Base-by-base conservation (phyloP, 805 yeast genomes). In the Metschnikowia koreensis region DNA sequence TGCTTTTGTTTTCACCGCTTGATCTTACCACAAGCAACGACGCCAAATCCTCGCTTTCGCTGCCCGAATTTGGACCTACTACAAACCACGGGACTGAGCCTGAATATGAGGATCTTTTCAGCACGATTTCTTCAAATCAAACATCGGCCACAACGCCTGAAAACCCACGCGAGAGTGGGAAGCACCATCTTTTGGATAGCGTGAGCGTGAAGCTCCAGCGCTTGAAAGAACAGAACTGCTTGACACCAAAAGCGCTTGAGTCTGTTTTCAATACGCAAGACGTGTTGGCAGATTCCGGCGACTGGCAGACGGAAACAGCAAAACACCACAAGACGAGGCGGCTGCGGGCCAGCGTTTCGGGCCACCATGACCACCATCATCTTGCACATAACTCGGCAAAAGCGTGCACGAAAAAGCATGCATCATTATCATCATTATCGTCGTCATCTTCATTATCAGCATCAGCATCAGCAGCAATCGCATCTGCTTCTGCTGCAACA, bases 211-310 rank as follows among this genome's bases (percentile, higher is more conserved):
- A 59, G 46, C 55, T 61, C 31, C 58, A 55, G 38, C 37, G 39
- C 45, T 52, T 61, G 46, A 57, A 58, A 22, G 54, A 58, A 37
- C 38, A 54, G n/a, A 53, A 62, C 28, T 54, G 60, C 46, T 47
- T 60, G 28, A 60, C 65, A 3, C 63, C 69, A 10, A 58, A 60
- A 39, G 60, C 62, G 3, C 56, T 67, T 41, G 70, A 67, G 49
- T 50, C 63, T 9, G 58, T 67, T n/a, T 67, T 67, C 52, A 62
- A 66, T 50, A 66, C 70, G 29, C 64, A 62, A 38, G 70, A 64
- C 37, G 63, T 66, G 31, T 59, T 66, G 41, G 64, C 60, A 44
- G 60, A 57, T 40, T 60, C 57, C 28, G 41, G 17, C 29, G 54
- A 45, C 36, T 41, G 42, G 49, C 46, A 49, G 9, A 16, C 39